phyloP scores from a whole-genome alignment of 2,329 filamentous ascomycete genomes.

The Colletotrichum noveboracense region DNA sequence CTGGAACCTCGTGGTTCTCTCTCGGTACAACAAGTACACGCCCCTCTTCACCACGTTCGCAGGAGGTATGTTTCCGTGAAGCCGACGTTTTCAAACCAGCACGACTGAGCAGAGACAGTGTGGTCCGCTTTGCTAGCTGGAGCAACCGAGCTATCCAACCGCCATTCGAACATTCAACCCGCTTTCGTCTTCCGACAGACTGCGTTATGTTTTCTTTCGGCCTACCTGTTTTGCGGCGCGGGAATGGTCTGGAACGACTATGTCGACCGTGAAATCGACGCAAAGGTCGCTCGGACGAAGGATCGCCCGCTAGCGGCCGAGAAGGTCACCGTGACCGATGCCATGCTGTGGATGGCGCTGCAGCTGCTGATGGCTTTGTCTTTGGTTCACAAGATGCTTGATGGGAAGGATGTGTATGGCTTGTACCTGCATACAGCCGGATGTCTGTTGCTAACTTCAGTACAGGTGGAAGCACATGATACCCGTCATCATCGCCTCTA shows the following conservation, averaged over 20 bases:
- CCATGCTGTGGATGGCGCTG: slow-evolving; percentile 21
- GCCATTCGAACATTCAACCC: not conserved
- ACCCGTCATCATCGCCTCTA: slow-evolving; percentile 22
- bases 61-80: not conserved
- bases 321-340: slow-evolving; percentile 25
- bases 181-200: slow-evolving; percentile 27
- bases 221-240: slow-evolving; percentile 31
- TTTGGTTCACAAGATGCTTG: slow-evolving; percentile 11
- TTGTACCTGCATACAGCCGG: not conserved
- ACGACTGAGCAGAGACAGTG: slow-evolving; percentile 4
- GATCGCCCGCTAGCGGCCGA: slow-evolving; percentile 29
- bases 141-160: slow-evolving; percentile 8
- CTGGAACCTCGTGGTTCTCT: slow-evolving; percentile 12
- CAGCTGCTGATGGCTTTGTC: slow-evolving; percentile 13
- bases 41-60: slow-evolving; percentile 18
- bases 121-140: slow-evolving; percentile 18
- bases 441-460: not conserved
- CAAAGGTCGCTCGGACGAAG: slow-evolving; percentile 31
- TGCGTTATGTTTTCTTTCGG: slow-evolving; percentile 25
- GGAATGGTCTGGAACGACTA: slow-evolving; percentile 36
- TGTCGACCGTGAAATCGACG: slow-evolving; percentile 32
- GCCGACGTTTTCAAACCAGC: no score
- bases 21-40: slow-evolving; percentile 18
- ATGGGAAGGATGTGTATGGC: slow-evolving; percentile 16
- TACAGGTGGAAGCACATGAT: slow-evolving; percentile 26